Base-by-base conservation (phyloP, 768 basidiomycete genomes). In the Lentinula sp. region DNA sequence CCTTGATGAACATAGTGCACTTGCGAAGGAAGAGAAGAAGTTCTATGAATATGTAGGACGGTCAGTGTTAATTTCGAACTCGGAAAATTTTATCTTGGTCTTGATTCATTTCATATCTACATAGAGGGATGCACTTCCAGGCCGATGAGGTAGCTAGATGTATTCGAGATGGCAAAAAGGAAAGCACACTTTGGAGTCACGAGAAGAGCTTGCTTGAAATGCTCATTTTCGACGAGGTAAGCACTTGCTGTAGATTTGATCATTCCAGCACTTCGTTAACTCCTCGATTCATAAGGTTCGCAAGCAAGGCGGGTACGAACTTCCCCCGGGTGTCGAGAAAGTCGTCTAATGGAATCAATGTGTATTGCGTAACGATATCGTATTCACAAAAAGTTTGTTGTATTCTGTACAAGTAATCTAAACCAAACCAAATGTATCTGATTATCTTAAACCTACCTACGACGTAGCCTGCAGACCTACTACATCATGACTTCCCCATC, bases 61-160 rank as follows among this genome's bases (percentile, higher is more conserved):
- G 59, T 60, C 3, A n/a, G 59, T 50, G 28, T 16, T n/a, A 8
- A n/a, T 18, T 35, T 15, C 35, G 15, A 32, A 28, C 28, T 32
- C 2, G 16, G 33, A 32, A 32, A 10, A 6, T 16, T 4, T 39
- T 36, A 41, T 12, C 16, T 6, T 33, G 50, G n/a, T 36, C 9
- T n/a, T 33, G 50, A 32, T 7, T 23, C 42, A 23, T 6, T 35
- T 33, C 42, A 23, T 6, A 18, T 33, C 6, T 18, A 13, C 1
- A 10, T 35, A 77, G 76, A 37, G 93, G 92, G 7, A 91, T 84
- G 88, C 84, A 91, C 71, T 95, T 87, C 72, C 83, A 95, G 72
- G 92, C 93, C 3, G 93, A 95, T 67, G 92, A 95, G 62, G 91
- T 93, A 10, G 93, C 90, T 16, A 73, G 90, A 52, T 91, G 88